Conservation (phyloP, 2,329 filamentous ascomycete genomes). For the Trichoderma brevicompactum region DNA sequence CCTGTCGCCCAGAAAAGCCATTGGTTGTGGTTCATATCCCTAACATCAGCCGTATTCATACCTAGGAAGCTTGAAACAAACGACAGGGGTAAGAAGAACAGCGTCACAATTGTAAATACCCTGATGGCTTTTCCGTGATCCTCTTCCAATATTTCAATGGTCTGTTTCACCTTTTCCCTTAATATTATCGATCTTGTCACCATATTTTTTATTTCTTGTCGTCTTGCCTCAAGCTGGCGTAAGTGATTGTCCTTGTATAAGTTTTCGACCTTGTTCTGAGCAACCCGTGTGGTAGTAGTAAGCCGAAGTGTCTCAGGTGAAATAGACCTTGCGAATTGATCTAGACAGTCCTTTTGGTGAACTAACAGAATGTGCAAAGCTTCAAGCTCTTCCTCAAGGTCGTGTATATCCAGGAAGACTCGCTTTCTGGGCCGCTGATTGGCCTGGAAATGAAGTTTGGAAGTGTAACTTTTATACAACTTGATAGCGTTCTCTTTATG, state of each 20-base stretch:
- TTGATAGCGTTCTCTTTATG: not conserved
- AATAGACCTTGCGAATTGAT: not conserved
- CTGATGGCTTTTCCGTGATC: slow-evolving; percentile 41
- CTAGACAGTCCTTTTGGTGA: not conserved
- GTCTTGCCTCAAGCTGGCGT: not conserved
- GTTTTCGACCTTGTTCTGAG: not conserved
- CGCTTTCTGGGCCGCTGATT: slow-evolving; percentile 20
- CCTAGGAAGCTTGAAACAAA: slow-evolving; percentile 44
- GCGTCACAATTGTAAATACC: slow-evolving; percentile 47
- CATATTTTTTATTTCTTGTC: slow-evolving; percentile 8
- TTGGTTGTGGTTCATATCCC: slow-evolving; percentile 46
- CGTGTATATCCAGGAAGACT: slow-evolving; percentile 31
- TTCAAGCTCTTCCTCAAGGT: slow-evolving; percentile 33
- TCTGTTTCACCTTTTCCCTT: slow-evolving; percentile 36
- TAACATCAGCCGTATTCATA: slow-evolving; percentile 51
- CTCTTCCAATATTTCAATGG: slow-evolving; percentile 38
- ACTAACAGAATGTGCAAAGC: slow-evolving; percentile 28
- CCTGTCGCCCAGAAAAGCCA: slow-evolving; percentile 49
- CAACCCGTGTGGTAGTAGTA: not conserved
- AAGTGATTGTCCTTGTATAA: not conserved
- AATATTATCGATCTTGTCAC: slow-evolving; percentile 23
- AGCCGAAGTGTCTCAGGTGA: not conserved
- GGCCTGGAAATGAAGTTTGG: not conserved
- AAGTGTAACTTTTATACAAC: slow-evolving; percentile 6
- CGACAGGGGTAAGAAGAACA: slow-evolving; percentile 42